Conservation (phyloP, 148 eudicot genomes). For the Polygonum aviculare region DNA sequence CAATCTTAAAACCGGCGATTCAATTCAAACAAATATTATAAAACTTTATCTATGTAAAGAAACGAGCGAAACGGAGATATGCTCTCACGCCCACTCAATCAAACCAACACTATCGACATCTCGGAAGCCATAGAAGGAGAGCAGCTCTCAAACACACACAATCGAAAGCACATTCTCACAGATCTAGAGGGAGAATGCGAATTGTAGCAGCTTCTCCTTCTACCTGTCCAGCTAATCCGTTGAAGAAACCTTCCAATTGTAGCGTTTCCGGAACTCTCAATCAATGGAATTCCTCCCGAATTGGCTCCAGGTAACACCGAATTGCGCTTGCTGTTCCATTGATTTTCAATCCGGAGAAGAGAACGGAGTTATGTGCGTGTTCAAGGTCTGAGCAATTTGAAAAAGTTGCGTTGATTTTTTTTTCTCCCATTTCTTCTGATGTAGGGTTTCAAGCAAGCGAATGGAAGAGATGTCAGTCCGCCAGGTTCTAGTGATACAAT, state of each 20-base stretch:
- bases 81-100: constrained; percentile 13
- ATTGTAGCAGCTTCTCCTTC: constrained; percentile 11
- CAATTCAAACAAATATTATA: background rate
- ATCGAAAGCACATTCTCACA: background rate
- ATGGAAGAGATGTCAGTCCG: background rate
- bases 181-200: constrained; percentile 8
- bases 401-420: background rate
- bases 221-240: constrained; percentile 4
- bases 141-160: constrained; percentile 3
- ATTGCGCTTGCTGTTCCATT: background rate
- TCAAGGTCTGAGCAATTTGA: background rate
- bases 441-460: constrained; percentile 4
- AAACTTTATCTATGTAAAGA: background rate
- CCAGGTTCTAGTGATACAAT: background rate
- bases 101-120: constrained; percentile 7
- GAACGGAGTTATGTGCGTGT: background rate
- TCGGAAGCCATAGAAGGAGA: constrained; percentile 1
- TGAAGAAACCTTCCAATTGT: constrained; percentile 1
- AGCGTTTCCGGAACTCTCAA: background rate
- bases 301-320: constrained; percentile 6
- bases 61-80: background rate
- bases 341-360: background rate
- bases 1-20: background rate
- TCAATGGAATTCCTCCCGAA: constrained; percentile 6
- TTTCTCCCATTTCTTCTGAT: background rate